Base-by-base conservation (phyloP, 208 protist genomes). In the Wallacemonas rigidus region DNA sequence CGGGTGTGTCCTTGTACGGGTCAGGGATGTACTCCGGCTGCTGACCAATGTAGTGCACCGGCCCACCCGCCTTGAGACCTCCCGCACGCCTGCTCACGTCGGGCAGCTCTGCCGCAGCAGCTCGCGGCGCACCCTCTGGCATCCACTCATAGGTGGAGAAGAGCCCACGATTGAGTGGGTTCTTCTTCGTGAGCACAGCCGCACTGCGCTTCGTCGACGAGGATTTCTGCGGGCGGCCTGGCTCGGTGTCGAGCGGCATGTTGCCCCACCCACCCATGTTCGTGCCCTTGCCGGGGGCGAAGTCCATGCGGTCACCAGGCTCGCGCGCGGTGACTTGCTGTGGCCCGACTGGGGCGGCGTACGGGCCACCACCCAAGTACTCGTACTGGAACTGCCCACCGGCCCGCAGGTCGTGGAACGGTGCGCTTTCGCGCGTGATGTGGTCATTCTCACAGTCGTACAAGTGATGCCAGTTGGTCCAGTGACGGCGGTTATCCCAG, bases 361-460 rank as follows among this genome's bases (percentile, higher is more conserved):
- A 83, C 12, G 82, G 84, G 3, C 92, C 92, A 2, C 62, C 69
- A 45, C 89, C 85, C 60, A 69, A 77, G 81, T 95, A 83, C 77
- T 95, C 90, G 64, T 95, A 94, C 77, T 97, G 92, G 77, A 97
- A 97, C 76, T 95, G 87, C 38, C 92, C 92, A 43, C 90, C 92
- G 12, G 90, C 45, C 77, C 92, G 90, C 39, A 97, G 85, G 68
- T 97, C 92, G 68, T 97, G 90, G 65, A 97, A 95, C 0, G 92
- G 92, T 67, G 78, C 80, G 67, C 92, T 97, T 79, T 97, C 92
- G 54, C 92, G 88, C 15, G 81, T 80, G 53, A 93, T 78, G 76
- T 97, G 92, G 67, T 97, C 90, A 61, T 85, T 80, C 73, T 92
- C 89, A 79, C 89, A 95, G 85, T 93, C 89, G 71, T 95, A 94